Evolutionary conservation across 1,139 yeast species (phyloP), one percentile per base, ranked within the genome.

Genomic region (Saccharomyces hybrid): DNA sequence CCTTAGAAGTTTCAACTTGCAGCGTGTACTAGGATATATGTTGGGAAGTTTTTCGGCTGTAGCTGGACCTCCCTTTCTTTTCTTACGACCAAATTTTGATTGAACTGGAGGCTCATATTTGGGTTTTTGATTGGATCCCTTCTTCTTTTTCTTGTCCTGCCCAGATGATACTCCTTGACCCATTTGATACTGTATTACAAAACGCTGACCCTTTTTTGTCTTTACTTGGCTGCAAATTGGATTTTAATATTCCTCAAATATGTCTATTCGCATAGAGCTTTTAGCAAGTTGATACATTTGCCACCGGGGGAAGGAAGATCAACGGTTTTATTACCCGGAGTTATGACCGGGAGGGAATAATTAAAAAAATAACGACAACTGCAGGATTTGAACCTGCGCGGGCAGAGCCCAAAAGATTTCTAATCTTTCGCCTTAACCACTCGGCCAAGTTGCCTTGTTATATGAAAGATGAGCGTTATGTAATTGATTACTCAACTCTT

Each of bases 81-180:
- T 75, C 86, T 88, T 68, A 53, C 71, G 63, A 58, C 96, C 96
- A 66, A 88, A 86, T 63, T 91, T 84, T 16, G 97, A 86, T 72
- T 93, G 96, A 58, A 93, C 98, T 23, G 99, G 99, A 44, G 99
- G 99, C 73, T 95, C 99, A 72, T 91, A 93, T 75, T 89, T 90
- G 65, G 97, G 97, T 71, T 86, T 86, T 60, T 86, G 88, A 61
- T 84, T 83, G 80, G 88, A 86, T 72, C 75, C 73, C 62, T 83
- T 83, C 72, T 84, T 86, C 64, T 83, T 85, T 72, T 84, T 85
- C 76, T 83, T 84, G 71, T 83, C 84, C 66, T 83, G 81, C 60
- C 78, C 84, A 61, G 88, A 88, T 42, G 93, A 86, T 56, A 87
- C 86, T 62, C 86, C 86, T 79, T 87, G 95, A 68, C 95, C 95